Evolutionary conservation across 2,329 filamentous ascomycete species (phyloP), one percentile per base, ranked within the genome.

Genomic region (Orbilia quercus): DNA sequence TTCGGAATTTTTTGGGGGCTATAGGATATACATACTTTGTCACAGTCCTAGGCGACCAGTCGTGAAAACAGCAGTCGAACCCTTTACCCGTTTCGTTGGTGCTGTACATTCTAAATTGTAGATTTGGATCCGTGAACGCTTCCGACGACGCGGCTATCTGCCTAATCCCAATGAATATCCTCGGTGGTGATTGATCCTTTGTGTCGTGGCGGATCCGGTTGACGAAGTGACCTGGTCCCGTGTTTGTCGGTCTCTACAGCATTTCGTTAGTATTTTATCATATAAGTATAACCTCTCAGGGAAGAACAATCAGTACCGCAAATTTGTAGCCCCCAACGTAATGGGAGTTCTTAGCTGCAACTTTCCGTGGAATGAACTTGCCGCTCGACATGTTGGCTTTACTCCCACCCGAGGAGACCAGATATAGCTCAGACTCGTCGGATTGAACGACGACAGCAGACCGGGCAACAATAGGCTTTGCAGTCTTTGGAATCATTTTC

Each of bases 61-160:
- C 67, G 31, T 72, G 67, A 23, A 72, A 72, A 60, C 67, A 72
- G 20, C 67, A 72, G 38, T 72, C 67, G 16, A 72, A 72, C 11
- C 67, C 67, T 18, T 42, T 72, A 2, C 53, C 51, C 1, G 67
- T 72, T 22, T 72, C 67, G 18, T 53, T 72, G 5, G 67, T 72
- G 22, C 67, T 72, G 20, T 72, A 72, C 47, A 72, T 60, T 14
- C 67, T 55, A 34, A 72, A 72, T 25, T 45, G 51, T 28, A 72
- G 12, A 12, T 59, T 65, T 16, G 67, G 67, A 36, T 72, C 59
- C 7, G 59, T 72, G 40, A 72, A 72, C 5, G 67, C 67, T 18
- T 60, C 67, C 2, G 60, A 47, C 1, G 42, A 18, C 6, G 67
- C 67, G 7, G 20, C 23, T 1, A 72, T 28, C 12, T 60, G 53